Evolutionary conservation across 1,139 yeast species (phyloP), one percentile per base, ranked within the genome.

Genomic region (Debaryomycetaceae sp.): DNA sequence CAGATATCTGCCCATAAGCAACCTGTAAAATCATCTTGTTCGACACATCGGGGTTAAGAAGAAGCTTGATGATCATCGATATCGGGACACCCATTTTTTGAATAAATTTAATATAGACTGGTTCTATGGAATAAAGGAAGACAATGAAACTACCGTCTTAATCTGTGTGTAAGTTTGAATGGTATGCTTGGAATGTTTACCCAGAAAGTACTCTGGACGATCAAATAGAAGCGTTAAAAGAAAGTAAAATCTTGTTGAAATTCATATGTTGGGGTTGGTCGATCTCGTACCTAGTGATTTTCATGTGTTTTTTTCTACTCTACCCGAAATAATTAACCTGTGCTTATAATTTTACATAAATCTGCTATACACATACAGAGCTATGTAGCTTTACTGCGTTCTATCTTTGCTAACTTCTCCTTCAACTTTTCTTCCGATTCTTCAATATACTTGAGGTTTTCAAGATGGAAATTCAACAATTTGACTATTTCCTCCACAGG

Each of bases 371-470:
- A 14, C 15, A 9, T 14, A 8, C 7, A n/a, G 8, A 30, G 2
- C 17, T 35, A 35, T 28, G 35, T 24, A 31, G 35, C 36, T 33
- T 40, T 40, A 4, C 30, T 38, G 28, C 45, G 39, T 36, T 52
- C 47, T 34, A 64, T 47, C 41, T 59, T 67, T 17, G 70, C 71
- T 46, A 92, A 62, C 62, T 87, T 86, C 33, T 78, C 77, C 58
- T 84, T 87, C 55, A 92, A 71, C 30, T 70, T 69, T 16, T 75
- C 74, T 43, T 95, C 88, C 44, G 81, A 78, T 44, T 75, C 75
- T 55, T 92, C 96, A 43, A 92, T 79, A 73, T 92, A 91, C 59
- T 83, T 88, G 62, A 92, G 74, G 49, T 95, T 88, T 48, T 91
- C 94, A 59, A 92, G 70, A 61, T 92, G 98, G 37, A 89, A 79